These are phyloP conservation scores for Clitopilus hobsonii DNA, from an alignment of 768 basidiomycete species.

Conservation along the genomic window DNA sequence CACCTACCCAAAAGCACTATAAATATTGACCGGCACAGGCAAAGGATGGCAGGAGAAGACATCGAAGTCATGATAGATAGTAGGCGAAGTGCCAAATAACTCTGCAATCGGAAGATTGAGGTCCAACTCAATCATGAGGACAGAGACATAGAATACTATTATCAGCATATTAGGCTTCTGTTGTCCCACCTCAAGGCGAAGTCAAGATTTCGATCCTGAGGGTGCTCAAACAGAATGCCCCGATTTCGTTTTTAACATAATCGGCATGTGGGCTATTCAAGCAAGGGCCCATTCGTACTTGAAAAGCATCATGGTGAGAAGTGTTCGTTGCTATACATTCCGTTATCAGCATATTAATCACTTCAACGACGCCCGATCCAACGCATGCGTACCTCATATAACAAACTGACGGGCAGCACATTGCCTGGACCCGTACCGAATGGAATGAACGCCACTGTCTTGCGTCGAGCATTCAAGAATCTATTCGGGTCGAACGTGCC, in stretches of 20 bases:
- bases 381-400: slow-evolving; percentile 15
- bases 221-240: slow-evolving; percentile 29
- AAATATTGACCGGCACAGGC: too few species aligned
- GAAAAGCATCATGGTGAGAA: slow-evolving; percentile 27
- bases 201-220: slow-evolving; percentile 24
- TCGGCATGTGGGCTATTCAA: slow-evolving; percentile 17
- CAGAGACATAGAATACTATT: background rate
- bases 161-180: background rate
- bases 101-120: background rate
- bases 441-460: slow-evolving; percentile 18
- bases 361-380: background rate
- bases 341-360: background rate
- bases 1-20: too few species aligned
- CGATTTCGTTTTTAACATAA: slow-evolving; percentile 26
- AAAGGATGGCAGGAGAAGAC: too few species aligned
- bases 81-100: background rate
- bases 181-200: slow-evolving; percentile 17
- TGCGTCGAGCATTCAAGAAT: slow-evolving; percentile 13
- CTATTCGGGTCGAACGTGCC: slow-evolving; percentile 25
- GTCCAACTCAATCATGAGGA: background rate
- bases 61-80: too few species aligned
- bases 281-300: slow-evolving; percentile 30
- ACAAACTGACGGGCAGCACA: slow-evolving; percentile 26
- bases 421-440: slow-evolving; percentile 28
- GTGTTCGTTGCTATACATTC: slow-evolving; percentile 23